These are phyloP conservation scores for Cryptococcus sp. DNA, from an alignment of 1,284 basidiomycete species.

Conservation along the genomic window DNA sequence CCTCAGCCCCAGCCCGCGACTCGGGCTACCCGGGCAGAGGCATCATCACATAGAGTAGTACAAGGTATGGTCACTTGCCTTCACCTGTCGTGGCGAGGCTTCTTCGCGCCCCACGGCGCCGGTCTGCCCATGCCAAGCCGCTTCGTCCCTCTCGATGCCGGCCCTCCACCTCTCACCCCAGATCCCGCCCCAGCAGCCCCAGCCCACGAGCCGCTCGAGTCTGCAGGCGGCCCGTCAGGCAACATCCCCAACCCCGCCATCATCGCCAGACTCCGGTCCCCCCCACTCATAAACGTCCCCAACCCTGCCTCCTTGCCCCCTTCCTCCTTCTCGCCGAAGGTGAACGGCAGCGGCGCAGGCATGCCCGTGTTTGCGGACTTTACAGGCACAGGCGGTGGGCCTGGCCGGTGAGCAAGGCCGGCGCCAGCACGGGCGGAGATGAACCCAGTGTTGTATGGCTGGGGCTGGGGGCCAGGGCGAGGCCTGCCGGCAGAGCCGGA, in stretches of 20 bases:
- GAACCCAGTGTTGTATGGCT: constrained; percentile 17
- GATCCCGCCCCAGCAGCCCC: not conserved
- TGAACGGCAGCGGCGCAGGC: constrained; percentile 40
- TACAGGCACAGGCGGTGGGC: constrained; percentile 27
- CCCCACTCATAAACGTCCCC: constrained; percentile 29
- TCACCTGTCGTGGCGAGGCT: constrained; percentile 10
- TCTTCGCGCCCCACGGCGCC: constrained; percentile 41
- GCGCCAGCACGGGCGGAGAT: constrained; percentile 13
- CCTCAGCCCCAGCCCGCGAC: too few species aligned
- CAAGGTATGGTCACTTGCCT: too few species aligned
- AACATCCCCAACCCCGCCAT: constrained; percentile 39
- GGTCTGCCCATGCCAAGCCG: constrained; percentile 48
- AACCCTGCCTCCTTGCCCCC: constrained; percentile 20
- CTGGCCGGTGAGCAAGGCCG: constrained; percentile 4
- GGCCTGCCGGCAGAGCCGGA: not conserved
- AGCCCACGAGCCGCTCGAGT: not conserved
- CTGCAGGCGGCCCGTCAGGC: constrained; percentile 11
- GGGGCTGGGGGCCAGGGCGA: constrained; percentile 3
- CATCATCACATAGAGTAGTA: too few species aligned
- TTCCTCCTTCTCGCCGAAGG: constrained; percentile 26
- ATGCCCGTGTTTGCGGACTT: constrained; percentile 35
- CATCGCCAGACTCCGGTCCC: constrained; percentile 27
- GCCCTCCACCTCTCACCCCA: not conserved
- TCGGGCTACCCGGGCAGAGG: too few species aligned
- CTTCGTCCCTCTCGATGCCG: constrained; percentile 32